These are phyloP conservation scores for Penicillium freii DNA, from an alignment of 2,329 filamentous ascomycete genomes.

Conservation along the genomic window DNA sequence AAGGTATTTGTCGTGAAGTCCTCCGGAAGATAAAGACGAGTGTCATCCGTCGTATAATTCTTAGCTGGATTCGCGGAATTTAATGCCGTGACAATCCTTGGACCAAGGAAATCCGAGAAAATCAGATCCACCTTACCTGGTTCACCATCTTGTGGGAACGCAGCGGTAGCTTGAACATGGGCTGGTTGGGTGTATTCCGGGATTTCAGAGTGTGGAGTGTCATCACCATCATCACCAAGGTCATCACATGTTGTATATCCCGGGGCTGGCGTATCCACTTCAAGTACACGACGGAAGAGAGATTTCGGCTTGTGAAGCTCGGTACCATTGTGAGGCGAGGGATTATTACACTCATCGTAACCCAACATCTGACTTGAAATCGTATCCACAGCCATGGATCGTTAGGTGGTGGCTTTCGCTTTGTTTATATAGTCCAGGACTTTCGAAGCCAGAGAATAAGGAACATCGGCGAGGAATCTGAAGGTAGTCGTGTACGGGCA, in stretches of 20 bases:
- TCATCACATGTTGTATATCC: conserved; percentile 12
- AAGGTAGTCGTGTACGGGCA: conserved; percentile 3
- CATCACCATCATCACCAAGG: conserved; percentile 7
- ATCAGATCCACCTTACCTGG: conserved; percentile 2
- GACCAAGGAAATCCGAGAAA: no score
- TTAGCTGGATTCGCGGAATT: background rate
- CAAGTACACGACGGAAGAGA: conserved; percentile 5
- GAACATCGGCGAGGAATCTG: conserved; percentile 7
- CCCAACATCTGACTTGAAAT: conserved; percentile 9
- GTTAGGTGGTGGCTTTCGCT: background rate
- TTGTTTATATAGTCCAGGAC: conserved; percentile 2
- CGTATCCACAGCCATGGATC: conserved; percentile 4
- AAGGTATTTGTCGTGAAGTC: conserved; percentile 8
- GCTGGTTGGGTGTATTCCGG: background rate
- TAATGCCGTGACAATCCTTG: background rate
- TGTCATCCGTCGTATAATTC: conserved; percentile 1
- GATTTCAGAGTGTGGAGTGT: no score
- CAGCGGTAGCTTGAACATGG: conserved; percentile 7
- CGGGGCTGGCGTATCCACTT: background rate
- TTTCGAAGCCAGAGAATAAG: conserved; percentile 7
- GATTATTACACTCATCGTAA: conserved; percentile 11
- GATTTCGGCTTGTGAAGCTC: conserved; percentile 7
- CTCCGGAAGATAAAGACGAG: conserved; percentile 3
- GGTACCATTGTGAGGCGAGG: background rate
- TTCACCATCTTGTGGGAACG: conserved; percentile 1